Base-by-base conservation (phyloP, 768 basidiomycete genomes). In the Termitomyces sp. region DNA sequence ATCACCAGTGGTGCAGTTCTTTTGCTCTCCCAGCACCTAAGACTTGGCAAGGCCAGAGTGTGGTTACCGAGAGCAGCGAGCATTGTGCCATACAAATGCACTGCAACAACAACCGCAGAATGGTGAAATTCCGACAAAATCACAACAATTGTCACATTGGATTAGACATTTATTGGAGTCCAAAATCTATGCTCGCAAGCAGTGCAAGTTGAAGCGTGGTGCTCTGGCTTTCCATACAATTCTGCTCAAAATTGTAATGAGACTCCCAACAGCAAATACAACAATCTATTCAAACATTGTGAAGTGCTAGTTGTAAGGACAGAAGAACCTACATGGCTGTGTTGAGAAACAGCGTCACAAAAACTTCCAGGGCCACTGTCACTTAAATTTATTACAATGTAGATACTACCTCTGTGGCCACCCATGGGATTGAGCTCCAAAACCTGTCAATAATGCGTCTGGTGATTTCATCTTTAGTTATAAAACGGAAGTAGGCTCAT, bases 331-430 rank as follows among this genome's bases (percentile, higher is more conserved):
- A 68, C 70, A 54, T 69, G 61, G 50, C 69, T 66, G 13, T 70
- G 59, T 36, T 68, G 59, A 16, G 68, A 72, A 30, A 73, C 72
- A 24, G 72, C 72, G 42, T 73, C 72, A 13, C 70, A 69, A 53
- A 73, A 67, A 59, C 72, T 72, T 30, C 72, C 72, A 54, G 69
- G n/a, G 7, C 71, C 71, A 49, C 68, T 66, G 54, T 73, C 69
- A 52, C 71, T 73, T 30, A 72, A 64, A 49, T 72, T 72, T 36
- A 70, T 70, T 6, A 73, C 73, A 24, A 73, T 59, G 52, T 73
- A 72, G 42, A 73, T 70, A 28, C 58, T 66, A 13, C 71, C 73
- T 7, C 68, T 68, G 58, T 70, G 63, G 3, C 71, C 71, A 20
- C 73, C 71, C 14, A 67, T 72, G n/a, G 18, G 70, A 54, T 60